phyloP scores from a whole-genome alignment of 2,329 filamentous ascomycete genomes.

The Phialocephala subalpina region DNA sequence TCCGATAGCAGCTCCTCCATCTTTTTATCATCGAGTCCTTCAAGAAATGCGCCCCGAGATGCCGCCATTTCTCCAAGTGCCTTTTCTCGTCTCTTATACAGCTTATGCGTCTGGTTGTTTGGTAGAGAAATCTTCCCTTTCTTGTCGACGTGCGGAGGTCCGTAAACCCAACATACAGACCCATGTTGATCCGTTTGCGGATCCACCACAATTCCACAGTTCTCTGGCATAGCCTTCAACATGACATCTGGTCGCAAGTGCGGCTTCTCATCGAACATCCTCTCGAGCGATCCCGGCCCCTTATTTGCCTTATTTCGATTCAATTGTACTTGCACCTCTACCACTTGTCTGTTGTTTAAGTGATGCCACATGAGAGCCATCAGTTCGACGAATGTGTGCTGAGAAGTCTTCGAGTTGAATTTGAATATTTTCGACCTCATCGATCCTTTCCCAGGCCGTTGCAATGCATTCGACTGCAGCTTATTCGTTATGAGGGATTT shows the following conservation, averaged over 20 bases:
- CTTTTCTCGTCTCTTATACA: neutral
- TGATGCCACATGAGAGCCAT: constrained; percentile 3
- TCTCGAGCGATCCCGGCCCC: neutral
- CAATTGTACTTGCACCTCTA: neutral
- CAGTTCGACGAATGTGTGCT: neutral
- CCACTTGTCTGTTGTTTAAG: neutral
- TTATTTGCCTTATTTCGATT: neutral
- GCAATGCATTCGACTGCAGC: neutral
- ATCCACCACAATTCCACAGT: neutral
- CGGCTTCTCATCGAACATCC: neutral
- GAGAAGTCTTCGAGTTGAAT: neutral
- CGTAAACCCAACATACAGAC: neutral
- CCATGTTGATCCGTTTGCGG: neutral
- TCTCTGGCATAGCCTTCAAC: constrained; percentile 1
- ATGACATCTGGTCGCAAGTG: constrained; percentile 7
- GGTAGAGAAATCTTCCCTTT: neutral
- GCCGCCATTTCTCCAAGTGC: neutral
- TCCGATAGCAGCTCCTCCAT: neutral
- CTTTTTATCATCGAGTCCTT: neutral
- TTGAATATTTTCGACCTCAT: neutral
- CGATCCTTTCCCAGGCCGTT: neutral
- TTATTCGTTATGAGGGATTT: neutral
- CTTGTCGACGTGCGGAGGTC: neutral
- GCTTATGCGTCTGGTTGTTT: neutral
- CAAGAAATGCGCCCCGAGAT: neutral